These are phyloP conservation scores for Colletotrichum melonis DNA, from an alignment of 2,329 filamentous ascomycete genomes.

Conservation along the genomic window DNA sequence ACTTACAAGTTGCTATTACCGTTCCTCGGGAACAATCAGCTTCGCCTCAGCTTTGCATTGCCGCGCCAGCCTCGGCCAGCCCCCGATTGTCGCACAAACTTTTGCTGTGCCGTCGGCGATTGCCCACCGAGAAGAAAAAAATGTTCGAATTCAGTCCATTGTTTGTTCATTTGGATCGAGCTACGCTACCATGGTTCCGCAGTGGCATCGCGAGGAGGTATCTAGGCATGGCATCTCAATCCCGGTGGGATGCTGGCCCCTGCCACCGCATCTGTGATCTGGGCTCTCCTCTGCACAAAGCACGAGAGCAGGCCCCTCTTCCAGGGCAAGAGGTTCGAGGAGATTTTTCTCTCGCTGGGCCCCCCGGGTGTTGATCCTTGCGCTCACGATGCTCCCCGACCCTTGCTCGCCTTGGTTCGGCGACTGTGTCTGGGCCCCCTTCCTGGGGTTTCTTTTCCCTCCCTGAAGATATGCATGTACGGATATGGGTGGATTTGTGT, in stretches of 20 bases:
- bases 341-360: conserved; percentile 2
- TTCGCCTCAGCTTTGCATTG: conserved; percentile 25
- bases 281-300: conserved; percentile 3
- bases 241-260: conserved; percentile 7
- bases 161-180: not conserved
- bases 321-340: not conserved
- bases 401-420: conserved; percentile 12
- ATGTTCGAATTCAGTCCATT: not conserved
- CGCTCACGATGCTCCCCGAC: conserved; percentile 6
- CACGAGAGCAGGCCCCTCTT: not conserved
- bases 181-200: not conserved
- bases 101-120: conserved; percentile 16
- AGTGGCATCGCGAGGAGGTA: not conserved
- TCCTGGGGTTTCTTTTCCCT: conserved; percentile 13
- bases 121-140: not conserved
- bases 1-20: not conserved
- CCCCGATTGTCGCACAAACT: conserved; percentile 14
- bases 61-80: conserved; percentile 26
- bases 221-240: conserved; percentile 1
- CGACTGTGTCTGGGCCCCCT: conserved; percentile 3
- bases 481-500: conserved; percentile 3
- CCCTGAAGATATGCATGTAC: conserved; percentile 1
- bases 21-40: not conserved
- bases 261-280: conserved; percentile 1
- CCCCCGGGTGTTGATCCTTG: conserved; percentile 17